Evolutionary conservation across 768 basidiomycete species (phyloP), one percentile per base, ranked within the genome.

Genomic region (Boletellus emodensis): DNA sequence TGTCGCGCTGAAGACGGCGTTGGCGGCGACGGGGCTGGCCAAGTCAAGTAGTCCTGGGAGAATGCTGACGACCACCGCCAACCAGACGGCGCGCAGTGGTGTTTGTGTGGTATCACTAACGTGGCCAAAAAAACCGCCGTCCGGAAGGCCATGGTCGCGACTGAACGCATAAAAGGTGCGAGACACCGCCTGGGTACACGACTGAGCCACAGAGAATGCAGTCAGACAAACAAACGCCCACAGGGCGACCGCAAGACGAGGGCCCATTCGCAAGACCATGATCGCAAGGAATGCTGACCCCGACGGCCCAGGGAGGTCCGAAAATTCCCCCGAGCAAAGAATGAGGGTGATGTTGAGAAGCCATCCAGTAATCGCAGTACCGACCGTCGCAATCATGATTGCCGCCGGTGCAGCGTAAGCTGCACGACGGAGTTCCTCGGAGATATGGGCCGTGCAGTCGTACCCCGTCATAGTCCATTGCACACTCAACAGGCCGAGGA

Each of bases 311-410:
- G 81, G 80, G 9, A 83, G 73, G 52, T 74, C 63, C 32, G 39
- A 62, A 57, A 79, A 62, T 28, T 73, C 67, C 10, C 80, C 80
- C 1, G 78, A 79, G 62, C 80, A 84, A n/a, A 84, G 70, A 10
- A 84, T 69, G 38, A 84, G 63, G 3, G 74, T 74, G 53, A 85
- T 81, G 63, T 85, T 85, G 48, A 84, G 76, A n/a, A 85, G 56
- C 82, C 82, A 84, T 33, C 82, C 81, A 44, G 76, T 61, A n/a
- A 76, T 56, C 38, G 71, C 73, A 0, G 77, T 78, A 26, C 78
- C 77, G 33, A 78, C 62, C 18, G 68, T 70, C 22, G 77, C 72
- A 15, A 71, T 69, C 54, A 77, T 67, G 52, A 76, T 75, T 6
- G 78, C 73, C 20, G 62, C 65, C 33, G 73, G 73, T 17, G 73